These are phyloP conservation scores for Aspergillus melleus DNA, from an alignment of 2,329 filamentous ascomycete genomes.

Conservation along the genomic window DNA sequence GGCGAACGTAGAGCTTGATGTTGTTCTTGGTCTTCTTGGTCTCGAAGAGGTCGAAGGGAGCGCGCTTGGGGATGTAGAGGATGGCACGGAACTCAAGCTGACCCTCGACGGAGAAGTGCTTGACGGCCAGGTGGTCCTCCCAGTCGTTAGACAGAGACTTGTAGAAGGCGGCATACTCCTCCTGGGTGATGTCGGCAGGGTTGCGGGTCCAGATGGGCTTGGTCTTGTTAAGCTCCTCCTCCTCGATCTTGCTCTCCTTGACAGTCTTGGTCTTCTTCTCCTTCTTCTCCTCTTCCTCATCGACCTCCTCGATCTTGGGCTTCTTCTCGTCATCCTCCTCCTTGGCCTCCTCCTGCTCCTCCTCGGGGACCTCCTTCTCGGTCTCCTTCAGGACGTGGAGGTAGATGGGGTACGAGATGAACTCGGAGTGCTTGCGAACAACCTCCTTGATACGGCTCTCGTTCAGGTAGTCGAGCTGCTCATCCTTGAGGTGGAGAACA, in stretches of 20 bases:
- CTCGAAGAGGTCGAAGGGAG: constrained; percentile 99
- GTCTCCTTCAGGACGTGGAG: constrained; percentile 99
- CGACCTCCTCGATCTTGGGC: constrained; percentile 91
- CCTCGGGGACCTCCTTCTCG: constrained; percentile 97
- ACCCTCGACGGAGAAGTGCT: constrained; percentile 99
- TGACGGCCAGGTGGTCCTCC: constrained; percentile 99
- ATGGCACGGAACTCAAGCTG: constrained; percentile 99
- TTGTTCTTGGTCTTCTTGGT: constrained; percentile 99
- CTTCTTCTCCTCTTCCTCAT: constrained; percentile 81
- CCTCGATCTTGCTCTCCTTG: constrained; percentile 98
- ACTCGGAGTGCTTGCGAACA: constrained; percentile 99
- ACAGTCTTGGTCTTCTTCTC: constrained; percentile 98
- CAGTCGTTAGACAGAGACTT: constrained; percentile 99
- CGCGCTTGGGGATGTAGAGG: constrained; percentile 99
- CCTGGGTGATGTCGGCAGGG: constrained; percentile 87
- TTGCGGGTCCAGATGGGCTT: constrained; percentile 99
- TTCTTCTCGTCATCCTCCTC: constrained; percentile 86
- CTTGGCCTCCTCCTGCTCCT: constrained; percentile 73
- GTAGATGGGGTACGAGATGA: constrained; percentile 99
- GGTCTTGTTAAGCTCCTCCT: constrained; percentile 99
- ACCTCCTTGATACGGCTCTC: constrained; percentile 99
- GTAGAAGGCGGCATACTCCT: constrained; percentile 99
- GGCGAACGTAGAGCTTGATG: constrained; percentile 99
- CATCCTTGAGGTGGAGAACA: constrained; percentile 98
- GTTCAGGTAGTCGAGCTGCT: constrained; percentile 97